Conservation (phyloP, 352 stramenopile species). For the Blastocystis sp. region DNA sequence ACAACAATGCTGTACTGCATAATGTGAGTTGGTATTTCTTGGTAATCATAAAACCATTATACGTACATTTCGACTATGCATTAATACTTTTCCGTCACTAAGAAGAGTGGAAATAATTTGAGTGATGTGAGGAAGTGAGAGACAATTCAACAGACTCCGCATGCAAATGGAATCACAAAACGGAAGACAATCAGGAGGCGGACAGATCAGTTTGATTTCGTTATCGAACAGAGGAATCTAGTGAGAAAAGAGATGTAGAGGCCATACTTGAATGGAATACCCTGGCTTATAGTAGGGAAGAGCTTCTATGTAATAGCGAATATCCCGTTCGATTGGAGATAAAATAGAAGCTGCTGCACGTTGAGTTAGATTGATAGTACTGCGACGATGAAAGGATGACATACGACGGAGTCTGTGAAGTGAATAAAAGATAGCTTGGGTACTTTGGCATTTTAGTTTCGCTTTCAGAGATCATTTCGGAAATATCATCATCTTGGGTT, state of each 20-base stretch:
- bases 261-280: not conserved
- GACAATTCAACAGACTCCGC: not conserved
- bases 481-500: not conserved
- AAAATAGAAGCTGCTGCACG: not conserved
- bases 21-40: slow-evolving; percentile 61
- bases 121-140: slow-evolving; percentile 19
- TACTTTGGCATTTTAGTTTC: not conserved
- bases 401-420: not conserved
- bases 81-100: slow-evolving; percentile 12
- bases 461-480: not conserved
- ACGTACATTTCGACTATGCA: slow-evolving; percentile 45
- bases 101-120: not conserved
- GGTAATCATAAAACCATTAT: not conserved
- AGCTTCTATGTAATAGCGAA: slow-evolving; percentile 46
- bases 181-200: slow-evolving; percentile 31
- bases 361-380: not conserved
- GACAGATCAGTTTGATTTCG: not conserved
- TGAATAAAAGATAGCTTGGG: not conserved
- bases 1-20: slow-evolving; percentile 17
- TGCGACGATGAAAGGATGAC: not conserved
- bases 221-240: not conserved
- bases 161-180: slow-evolving; percentile 44
- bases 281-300: slow-evolving; percentile 6
- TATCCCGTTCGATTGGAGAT: slow-evolving; percentile 38
- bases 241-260: not conserved